Evolutionary conservation across 2,329 filamentous ascomycete species (phyloP).

Genomic region (Dactylellina sp.): DNA sequence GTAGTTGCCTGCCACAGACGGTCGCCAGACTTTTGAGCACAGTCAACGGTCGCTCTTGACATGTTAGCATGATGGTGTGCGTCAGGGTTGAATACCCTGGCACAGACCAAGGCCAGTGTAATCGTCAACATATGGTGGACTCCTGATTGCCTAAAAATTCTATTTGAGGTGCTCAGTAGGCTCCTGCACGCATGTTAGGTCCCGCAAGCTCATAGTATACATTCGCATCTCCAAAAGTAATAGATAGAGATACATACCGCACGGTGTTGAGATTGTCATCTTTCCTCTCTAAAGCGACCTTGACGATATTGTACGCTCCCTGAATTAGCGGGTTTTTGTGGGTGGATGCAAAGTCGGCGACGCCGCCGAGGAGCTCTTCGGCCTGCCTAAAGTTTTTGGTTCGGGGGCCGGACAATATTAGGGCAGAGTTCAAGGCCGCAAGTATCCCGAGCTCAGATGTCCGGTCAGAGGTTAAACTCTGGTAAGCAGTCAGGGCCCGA

Average conservation of each 20-base stretch:
- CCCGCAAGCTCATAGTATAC: neutral
- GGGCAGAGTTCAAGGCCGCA: constrained; percentile 66
- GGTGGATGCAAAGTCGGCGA: constrained; percentile 46
- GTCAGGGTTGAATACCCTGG: constrained; percentile 51
- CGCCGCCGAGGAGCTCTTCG: constrained; percentile 40
- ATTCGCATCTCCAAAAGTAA: neutral
- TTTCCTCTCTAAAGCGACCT: constrained; percentile 34
- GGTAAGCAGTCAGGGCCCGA: constrained; percentile 39
- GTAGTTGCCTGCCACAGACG: constrained; percentile 48
- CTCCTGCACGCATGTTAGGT: constrained; percentile 39
- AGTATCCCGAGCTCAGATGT: constrained; percentile 65
- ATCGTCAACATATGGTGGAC: constrained; percentile 53
- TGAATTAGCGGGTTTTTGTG: constrained; percentile 48
- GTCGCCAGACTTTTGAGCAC: constrained; percentile 51
- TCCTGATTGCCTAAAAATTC: constrained; percentile 55
- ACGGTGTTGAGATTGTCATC: constrained; percentile 50
- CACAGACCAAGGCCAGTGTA: constrained; percentile 51
- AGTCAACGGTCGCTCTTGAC: constrained; percentile 50
- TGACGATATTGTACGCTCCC: constrained; percentile 45
- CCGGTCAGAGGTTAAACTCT: constrained; percentile 49
- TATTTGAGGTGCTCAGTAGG: constrained; percentile 49
- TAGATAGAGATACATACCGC: constrained; percentile 15
- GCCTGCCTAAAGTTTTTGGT: constrained; percentile 38
- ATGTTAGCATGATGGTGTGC: constrained; percentile 52
- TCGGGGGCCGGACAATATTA: constrained; percentile 63